phyloP scores from a whole-genome alignment of 2,329 filamentous ascomycete genomes.

The Lachnellula occidentalis region DNA sequence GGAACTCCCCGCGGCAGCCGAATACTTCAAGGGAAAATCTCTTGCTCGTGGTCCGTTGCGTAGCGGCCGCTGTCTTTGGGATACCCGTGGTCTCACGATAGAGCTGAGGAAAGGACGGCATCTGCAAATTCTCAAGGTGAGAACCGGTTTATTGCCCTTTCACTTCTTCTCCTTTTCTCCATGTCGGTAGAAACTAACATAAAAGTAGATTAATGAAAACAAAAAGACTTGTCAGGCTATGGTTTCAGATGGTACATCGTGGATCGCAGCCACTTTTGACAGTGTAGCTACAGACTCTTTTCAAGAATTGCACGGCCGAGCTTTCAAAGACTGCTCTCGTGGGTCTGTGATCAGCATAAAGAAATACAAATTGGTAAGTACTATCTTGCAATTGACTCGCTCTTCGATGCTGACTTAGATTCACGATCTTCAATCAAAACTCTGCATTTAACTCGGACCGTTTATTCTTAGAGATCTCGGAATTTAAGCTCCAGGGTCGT shows the following conservation, averaged over 20 bases:
- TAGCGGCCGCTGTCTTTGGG: background rate
- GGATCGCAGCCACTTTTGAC: slow-evolving; percentile 10
- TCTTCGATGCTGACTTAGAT: background rate
- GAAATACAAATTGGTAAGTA: slow-evolving; percentile 14
- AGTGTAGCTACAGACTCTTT: background rate
- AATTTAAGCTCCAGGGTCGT: slow-evolving; percentile 25
- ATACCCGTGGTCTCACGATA: background rate
- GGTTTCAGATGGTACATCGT: slow-evolving; percentile 10
- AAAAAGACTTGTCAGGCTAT: background rate
- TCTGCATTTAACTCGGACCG: background rate
- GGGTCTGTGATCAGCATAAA: slow-evolving; percentile 9
- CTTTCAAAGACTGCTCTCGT: slow-evolving; percentile 1
- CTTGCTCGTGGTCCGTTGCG: background rate
- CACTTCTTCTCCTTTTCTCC: background rate
- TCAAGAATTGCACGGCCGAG: background rate
- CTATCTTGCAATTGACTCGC: background rate
- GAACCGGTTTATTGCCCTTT: background rate
- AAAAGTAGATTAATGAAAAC: slow-evolving; percentile 1
- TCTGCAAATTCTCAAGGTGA: background rate
- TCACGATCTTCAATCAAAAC: slow-evolving; percentile 4
- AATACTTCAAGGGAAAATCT: background rate
- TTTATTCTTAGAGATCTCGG: slow-evolving; percentile 21
- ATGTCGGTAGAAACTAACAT: background rate
- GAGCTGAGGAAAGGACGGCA: background rate
- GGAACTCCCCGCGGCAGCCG: background rate